Evolutionary conservation across 345 rosid species (phyloP).

Genomic region (Brassica nigra): DNA sequence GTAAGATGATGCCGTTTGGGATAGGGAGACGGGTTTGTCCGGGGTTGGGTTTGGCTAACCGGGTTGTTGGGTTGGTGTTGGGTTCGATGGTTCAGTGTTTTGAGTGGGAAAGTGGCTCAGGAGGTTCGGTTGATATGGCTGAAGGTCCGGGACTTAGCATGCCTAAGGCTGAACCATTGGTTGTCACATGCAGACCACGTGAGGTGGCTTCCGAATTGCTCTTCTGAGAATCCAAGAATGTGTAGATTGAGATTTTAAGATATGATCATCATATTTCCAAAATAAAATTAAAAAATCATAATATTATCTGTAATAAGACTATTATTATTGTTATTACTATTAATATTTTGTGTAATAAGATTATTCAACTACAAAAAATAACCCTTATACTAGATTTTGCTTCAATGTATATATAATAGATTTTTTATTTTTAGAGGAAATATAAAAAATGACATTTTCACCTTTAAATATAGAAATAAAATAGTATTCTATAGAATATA

Average conservation of each 20-base stretch:
- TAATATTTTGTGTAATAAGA: background rate
- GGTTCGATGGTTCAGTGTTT: slow-evolving; percentile 54
- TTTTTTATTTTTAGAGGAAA: too few species aligned
- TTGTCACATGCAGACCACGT: slow-evolving; percentile 45
- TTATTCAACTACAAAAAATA: background rate
- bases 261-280: background rate
- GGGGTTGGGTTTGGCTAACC: slow-evolving; percentile 44
- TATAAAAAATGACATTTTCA: too few species aligned
- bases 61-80: slow-evolving; percentile 44
- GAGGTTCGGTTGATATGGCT: slow-evolving; percentile 45
- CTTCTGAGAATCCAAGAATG: background rate
- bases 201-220: slow-evolving; percentile 28
- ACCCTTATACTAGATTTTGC: too few species aligned
- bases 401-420: too few species aligned
- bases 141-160: slow-evolving; percentile 47
- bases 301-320: background rate
- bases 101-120: slow-evolving; percentile 47
- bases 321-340: too few species aligned
- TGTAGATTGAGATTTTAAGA: slow-evolving; percentile 1
- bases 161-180: slow-evolving; percentile 48
- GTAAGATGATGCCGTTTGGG: slow-evolving; percentile 52
- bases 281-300: background rate
- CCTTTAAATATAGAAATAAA: too few species aligned
- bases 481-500: too few species aligned
- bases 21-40: slow-evolving; percentile 56